Evolutionary conservation across 2,329 filamentous ascomycete genomes (phyloP).

Genomic region (Diaporthe sp.): DNA sequence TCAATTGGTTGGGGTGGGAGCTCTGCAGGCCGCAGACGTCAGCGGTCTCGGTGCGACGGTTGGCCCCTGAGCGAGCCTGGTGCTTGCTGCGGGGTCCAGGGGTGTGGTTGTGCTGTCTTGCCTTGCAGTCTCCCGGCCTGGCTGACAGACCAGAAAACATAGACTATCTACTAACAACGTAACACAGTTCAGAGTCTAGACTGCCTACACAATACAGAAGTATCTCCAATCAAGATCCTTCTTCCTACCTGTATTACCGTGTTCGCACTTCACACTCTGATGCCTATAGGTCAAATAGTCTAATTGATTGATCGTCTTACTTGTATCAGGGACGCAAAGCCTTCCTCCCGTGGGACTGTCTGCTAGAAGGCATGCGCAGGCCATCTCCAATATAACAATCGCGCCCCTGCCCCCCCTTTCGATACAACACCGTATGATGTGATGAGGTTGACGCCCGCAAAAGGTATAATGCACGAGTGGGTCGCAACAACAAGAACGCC

Average conservation of each 20-base stretch:
- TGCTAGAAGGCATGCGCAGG: not conserved
- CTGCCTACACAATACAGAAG: not conserved
- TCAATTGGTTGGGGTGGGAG: conserved; percentile 24
- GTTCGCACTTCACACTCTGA: conserved; percentile 19
- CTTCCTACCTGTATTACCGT: conserved; percentile 23
- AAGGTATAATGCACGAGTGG: conserved; percentile 35
- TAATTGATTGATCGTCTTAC: conserved; percentile 31
- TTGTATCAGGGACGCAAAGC: conserved; percentile 30
- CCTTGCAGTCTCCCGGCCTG: not conserved
- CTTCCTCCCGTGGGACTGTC: conserved; percentile 15
- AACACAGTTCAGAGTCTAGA: not conserved
- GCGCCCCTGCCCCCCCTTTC: conserved; percentile 14
- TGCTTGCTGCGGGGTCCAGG: conserved; percentile 19
- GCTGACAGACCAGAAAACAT: not conserved
- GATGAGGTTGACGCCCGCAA: conserved; percentile 34
- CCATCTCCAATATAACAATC: conserved; percentile 13
- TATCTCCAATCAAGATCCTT: not conserved
- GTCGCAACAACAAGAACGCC: conserved; percentile 34
- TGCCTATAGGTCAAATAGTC: conserved; percentile 37
- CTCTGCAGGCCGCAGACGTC: conserved; percentile 33
- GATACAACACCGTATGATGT: conserved; percentile 29
- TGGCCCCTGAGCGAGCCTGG: conserved; percentile 20
- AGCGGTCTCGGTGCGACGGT: conserved; percentile 30
- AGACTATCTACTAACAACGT: not conserved
- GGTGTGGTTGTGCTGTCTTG: not conserved